Base-by-base conservation (phyloP, 179 eudicot species). In the Silene vulgaris region DNA sequence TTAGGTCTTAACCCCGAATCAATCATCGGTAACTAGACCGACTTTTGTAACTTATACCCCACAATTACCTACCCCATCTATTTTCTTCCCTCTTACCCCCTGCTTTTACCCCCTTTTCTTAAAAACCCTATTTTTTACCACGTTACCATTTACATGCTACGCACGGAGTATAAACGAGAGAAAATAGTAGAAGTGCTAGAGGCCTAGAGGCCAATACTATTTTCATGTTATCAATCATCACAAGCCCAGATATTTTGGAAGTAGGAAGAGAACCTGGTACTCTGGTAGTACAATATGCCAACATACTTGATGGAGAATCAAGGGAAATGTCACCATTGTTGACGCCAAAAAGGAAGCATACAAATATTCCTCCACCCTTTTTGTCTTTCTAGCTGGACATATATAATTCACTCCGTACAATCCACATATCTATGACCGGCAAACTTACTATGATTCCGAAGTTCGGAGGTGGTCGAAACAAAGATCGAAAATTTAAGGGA, bases 311-410 rank as follows among this genome's bases (percentile, higher is more conserved):
- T 61, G 65, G 67, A 72, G 76, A 65, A 73, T 68, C 54, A n/a
- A 54, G 65, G 17, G 74, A 73, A 72, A 65, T 78, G 80, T 73
- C 73, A 68, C 57, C 35, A 73, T 56, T 54, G 76, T 54, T 16
- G 59, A 73, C 28, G 73, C 77, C 80, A 78, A 78, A 78, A 72
- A 52, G 45, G 80, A 37, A 37, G 43, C 43, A 37, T 37, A 37
- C 26, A 5, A 5, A 37, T 37, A 37, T 0, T 37, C 43, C 43
- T 6, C 43, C 54, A 78, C 13, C 43, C 12, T 11, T 71, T 71
- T 28, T 17, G 8, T 60, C 30, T 60, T 60, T 20, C 19, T 65
- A 35, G 43, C 43, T 37, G 43, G 8, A 37, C 8, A 37, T 0
- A 37, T 37, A 37, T 37, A 37, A 73, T 50, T 13, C n/a, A 50